Evolutionary conservation across 352 stramenopile species (phyloP).

Genomic region (Paralagenidium karlingii): DNA sequence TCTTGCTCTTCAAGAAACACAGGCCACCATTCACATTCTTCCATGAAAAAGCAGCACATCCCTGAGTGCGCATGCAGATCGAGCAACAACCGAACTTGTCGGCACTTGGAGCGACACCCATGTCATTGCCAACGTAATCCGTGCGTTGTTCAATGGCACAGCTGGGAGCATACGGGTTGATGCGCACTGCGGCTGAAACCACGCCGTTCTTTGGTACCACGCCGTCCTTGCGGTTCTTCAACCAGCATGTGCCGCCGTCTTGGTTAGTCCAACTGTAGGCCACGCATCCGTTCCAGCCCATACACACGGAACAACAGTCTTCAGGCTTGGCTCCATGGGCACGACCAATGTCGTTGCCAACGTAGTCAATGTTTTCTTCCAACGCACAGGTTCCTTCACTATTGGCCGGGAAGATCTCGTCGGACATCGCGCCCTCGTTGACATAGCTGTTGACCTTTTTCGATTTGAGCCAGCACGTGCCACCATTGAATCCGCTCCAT

Average conservation of each 20-base stretch:
- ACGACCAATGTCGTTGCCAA: constrained; percentile 10
- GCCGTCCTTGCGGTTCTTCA: too few species aligned
- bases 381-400: constrained; percentile 14
- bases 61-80: too few species aligned
- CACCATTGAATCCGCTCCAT: background rate
- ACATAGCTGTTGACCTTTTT: too few species aligned
- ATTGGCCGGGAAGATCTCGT: too few species aligned
- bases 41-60: constrained; percentile 2
- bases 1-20: constrained; percentile 3
- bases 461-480: constrained; percentile 4
- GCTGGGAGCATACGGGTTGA: too few species aligned
- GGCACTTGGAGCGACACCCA: background rate
- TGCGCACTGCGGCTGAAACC: too few species aligned
- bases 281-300: constrained; percentile 1
- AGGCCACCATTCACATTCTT: background rate
- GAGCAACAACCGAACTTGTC: too few species aligned
- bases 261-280: constrained; percentile 2
- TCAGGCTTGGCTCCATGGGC: constrained; percentile 9
- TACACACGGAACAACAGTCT: constrained; percentile 18
- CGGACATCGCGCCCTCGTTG: too few species aligned
- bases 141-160: too few species aligned
- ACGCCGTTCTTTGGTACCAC: too few species aligned
- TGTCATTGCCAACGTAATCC: constrained; percentile 6
- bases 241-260: background rate
- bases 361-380: constrained; percentile 18